Evolutionary conservation across 352 stramenopile genomes (phyloP), one percentile per base, ranked within the genome.

Genomic region (Albugo laibachii): DNA sequence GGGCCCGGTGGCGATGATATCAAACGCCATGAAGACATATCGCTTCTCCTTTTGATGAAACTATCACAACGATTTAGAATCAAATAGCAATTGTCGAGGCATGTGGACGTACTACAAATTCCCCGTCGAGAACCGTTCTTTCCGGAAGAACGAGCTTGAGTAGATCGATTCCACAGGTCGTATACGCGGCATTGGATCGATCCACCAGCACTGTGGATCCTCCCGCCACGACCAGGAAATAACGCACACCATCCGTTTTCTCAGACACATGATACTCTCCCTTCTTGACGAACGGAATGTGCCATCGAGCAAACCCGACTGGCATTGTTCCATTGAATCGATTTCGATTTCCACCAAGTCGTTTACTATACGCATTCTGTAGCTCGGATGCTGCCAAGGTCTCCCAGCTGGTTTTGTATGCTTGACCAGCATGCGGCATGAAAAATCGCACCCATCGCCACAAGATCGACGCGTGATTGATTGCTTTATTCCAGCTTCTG

Each of bases 311-410:
- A 70, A 95, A 93, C 10, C 84, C 84, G 14, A 93, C 83, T 8
- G 83, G 83, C 80, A 93, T 93, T 10, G 83, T 92, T 0, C 83
- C 83, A 36, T 68, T 75, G 60, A 95, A 95, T 55, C 92, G 87
- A 46, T 68, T 62, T 40, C 73, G 71, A 45, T 74, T 52, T 31
- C 24, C 24, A 35, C 79, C 73, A 21, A 89, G 44, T 11, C 74
- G 75, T 1, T 61, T 57, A 52, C 84, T 70, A 53, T 85, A 92
- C 1, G 73, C 75, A 45, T 87, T 83, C 41, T 85, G 78, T 41
- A 88, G 57, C 48, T 84, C 71, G 2, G 68, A 77, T 11, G 75
- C 71, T 12, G 68, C 73, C 13, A 67, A 14, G 44, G 82, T 80
- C 38, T 83, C 73, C 78, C 73, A 92, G 44, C 63, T 63, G 11